A percentile compares a stretch with the other conserved stretches of the same genome.
These are phyloP conservation scores for Porphyrellus sp. DNA, from an alignment of 1,284 basidiomycete species.

Conservation along the genomic window DNA sequence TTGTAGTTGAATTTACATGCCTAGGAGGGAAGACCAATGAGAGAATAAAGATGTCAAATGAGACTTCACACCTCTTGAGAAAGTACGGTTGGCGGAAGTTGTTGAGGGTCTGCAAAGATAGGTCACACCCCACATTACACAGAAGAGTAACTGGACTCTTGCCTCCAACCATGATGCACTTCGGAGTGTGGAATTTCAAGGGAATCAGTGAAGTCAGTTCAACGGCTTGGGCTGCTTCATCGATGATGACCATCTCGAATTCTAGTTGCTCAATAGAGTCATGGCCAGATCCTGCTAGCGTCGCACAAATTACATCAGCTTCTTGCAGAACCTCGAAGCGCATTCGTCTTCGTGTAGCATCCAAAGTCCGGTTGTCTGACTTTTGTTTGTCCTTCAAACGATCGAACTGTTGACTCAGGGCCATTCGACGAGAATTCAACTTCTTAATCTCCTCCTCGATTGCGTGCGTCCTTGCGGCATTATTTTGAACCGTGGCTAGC, in stretches of 20 bases:
- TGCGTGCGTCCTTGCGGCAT: conserved; percentile 44
- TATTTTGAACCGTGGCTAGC: conserved; percentile 49
- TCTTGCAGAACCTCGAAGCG: conserved; percentile 78
- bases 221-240: conserved; percentile 97
- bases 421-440: conserved; percentile 63
- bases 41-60: background rate
- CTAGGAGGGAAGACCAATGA: conserved; percentile 34
- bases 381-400: conserved; percentile 79
- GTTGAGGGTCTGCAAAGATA: conserved; percentile 79
- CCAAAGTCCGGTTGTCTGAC: conserved; percentile 69
- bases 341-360: conserved; percentile 72
- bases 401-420: conserved; percentile 70
- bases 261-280: conserved; percentile 82
- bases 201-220: conserved; percentile 97
- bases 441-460: conserved; percentile 68
- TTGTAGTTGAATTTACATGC: conserved; percentile 83
- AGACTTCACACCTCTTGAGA: conserved; percentile 80
- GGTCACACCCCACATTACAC: background rate
- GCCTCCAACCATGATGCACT: conserved; percentile 95
- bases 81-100: conserved; percentile 95
- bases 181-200: conserved; percentile 81
- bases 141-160: conserved; percentile 19
- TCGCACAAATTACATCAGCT: conserved; percentile 93
- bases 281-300: conserved; percentile 90
- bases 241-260: conserved; percentile 96